Conservation (phyloP, 163 green algal genomes). For the Chlamydomonas reinhardtii region DNA sequence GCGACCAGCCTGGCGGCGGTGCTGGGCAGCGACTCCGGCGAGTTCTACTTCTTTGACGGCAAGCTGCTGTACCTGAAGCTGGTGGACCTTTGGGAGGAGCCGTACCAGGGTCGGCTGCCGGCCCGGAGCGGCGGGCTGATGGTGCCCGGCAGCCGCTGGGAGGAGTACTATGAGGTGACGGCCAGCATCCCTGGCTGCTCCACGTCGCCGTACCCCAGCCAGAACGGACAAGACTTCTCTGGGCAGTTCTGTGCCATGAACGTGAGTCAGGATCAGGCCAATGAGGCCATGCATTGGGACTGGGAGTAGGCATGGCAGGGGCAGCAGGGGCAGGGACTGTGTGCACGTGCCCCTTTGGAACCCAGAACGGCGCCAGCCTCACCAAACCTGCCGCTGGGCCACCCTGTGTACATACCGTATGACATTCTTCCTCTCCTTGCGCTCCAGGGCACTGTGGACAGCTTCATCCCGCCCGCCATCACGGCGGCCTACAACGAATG, state of each 20-base stretch:
- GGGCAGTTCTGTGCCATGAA: constrained; percentile 32
- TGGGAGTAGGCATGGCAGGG: too few relatives aligned
- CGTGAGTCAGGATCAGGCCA: neutral
- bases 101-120: neutral
- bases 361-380: too few relatives aligned
- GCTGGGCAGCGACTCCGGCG: constrained; percentile 5
- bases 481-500: constrained; percentile 9
- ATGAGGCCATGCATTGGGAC: neutral
- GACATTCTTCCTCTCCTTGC: neutral
- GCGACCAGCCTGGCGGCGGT: constrained; percentile 42
- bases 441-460: neutral
- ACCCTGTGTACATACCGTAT: too few relatives aligned
- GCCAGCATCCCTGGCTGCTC: neutral
- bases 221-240: neutral
- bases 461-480: constrained; percentile 10
- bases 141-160: constrained; percentile 9
- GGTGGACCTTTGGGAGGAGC: neutral
- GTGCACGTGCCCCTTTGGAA: too few relatives aligned
- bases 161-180: neutral
- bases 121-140: neutral
- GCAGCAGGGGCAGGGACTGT: too few relatives aligned
- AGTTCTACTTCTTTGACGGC: constrained; percentile 57
- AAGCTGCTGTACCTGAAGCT: constrained; percentile 63
- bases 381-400: too few relatives aligned
- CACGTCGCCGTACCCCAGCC: neutral